Percentiles rank a stretch among this genome's conserved stretches.
phyloP scores from a whole-genome alignment of 2,329 filamentous ascomycete species.

The Tolypocladium tundrense region DNA sequence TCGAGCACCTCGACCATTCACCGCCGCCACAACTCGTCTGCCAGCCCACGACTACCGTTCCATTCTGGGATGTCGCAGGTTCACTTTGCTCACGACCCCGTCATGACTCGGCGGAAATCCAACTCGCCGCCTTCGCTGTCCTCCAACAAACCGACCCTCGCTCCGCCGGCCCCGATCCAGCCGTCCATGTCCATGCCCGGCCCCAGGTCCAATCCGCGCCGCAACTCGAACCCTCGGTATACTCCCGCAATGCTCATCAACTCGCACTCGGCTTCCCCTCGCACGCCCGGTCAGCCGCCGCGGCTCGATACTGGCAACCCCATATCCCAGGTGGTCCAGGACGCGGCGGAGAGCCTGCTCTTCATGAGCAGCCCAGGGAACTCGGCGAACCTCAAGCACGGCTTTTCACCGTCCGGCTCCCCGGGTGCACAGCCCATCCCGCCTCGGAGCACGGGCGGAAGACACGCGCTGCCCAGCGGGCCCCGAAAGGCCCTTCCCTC shows the following conservation, averaged over 20 bases:
- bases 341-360: slow-evolving; percentile 68
- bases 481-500: slow-evolving; percentile 43
- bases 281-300: slow-evolving; percentile 28
- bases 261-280: slow-evolving; percentile 36
- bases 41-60: slow-evolving; percentile 40
- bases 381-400: slow-evolving; percentile 50
- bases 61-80: slow-evolving; percentile 21
- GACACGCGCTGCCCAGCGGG: slow-evolving; percentile 34
- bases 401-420: slow-evolving; percentile 35
- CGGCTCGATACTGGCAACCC: slow-evolving; percentile 16
- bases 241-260: slow-evolving; percentile 40
- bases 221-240: slow-evolving; percentile 39
- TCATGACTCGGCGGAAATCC: slow-evolving; percentile 16
- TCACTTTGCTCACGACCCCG: slow-evolving; percentile 8
- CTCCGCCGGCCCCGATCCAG: slow-evolving; percentile 45
- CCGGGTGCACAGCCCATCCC: slow-evolving; percentile 15
- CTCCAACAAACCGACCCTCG: slow-evolving; percentile 29
- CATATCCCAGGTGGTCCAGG: slow-evolving; percentile 54
- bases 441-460: slow-evolving; percentile 8
- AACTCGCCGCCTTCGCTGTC: slow-evolving; percentile 26
- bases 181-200: slow-evolving; percentile 28
- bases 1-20: slow-evolving; percentile 48
- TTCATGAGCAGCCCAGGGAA: slow-evolving; percentile 76
- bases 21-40: slow-evolving; percentile 37
- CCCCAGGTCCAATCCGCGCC: slow-evolving; percentile 30